Base-by-base conservation (phyloP, 78 protist genomes). In the Capsaspora owczarzaki region DNA sequence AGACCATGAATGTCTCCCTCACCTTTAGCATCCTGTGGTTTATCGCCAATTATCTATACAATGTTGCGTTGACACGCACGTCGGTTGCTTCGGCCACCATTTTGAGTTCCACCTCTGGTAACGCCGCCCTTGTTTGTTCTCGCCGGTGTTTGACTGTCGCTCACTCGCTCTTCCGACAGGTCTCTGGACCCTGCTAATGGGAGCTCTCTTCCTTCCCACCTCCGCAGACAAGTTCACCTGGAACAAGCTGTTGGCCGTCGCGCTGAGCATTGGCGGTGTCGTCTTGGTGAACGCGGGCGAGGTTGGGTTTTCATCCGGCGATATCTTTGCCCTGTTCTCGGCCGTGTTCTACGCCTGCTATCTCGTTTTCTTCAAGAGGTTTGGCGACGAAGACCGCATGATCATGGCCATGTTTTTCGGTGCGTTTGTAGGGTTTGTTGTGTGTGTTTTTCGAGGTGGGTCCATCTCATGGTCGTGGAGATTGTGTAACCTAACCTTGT, bases 261-360 rank as follows among this genome's bases (percentile, higher is more conserved):
- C n/a, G 10, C 5, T 16, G 12, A 41, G 81, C 33, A 16, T 86
- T 5, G 76, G 63, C 23, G 89, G 90, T 0, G 78, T 44, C 19
- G 81, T 38, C 37, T 0, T 69, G 23, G 80, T 81, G 8, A 60
- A n/a, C n/a, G n/a, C n/a, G n/a, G n/a, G n/a, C n/a, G n/a, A n/a
- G n/a, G n/a, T n/a, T n/a, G n/a, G n/a, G n/a, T n/a, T n/a, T n/a
- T n/a, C n/a, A n/a, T n/a, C n/a, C n/a, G 92, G 92, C 0, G 89
- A 80, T 51, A 29, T 63, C 25, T 12, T 87, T 20, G 88, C 89
- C 35, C 82, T 85, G 12, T 0, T 76, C 29, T 0, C 60, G 22
- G 94, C 94, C 38, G 10, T 66, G 31, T 35, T 78, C 47, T 87
- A 87, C n/a, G 94, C 80, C 22, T 31, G 12, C 61, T 91, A 91